These are phyloP conservation scores for Thymus quinquecostatus DNA, from an alignment of 257 asterid species.

Conservation along the genomic window DNA sequence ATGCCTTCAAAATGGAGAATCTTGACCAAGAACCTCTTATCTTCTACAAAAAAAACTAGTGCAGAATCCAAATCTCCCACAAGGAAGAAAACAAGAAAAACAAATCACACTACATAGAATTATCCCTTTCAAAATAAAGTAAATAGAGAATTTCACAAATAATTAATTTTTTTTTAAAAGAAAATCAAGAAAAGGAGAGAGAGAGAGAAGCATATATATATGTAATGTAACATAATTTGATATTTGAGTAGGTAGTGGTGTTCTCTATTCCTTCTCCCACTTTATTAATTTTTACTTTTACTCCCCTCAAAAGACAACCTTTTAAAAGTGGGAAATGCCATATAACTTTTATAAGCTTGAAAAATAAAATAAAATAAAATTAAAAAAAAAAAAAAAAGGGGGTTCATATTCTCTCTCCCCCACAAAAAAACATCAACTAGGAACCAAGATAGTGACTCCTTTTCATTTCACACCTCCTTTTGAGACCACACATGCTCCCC, in stretches of 20 bases:
- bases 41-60: slow-evolving; percentile 34
- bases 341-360: slow-evolving; percentile 51
- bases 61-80: slow-evolving; percentile 36
- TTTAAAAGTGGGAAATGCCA: slow-evolving; percentile 57
- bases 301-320: slow-evolving; percentile 67
- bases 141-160: background rate
- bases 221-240: slow-evolving; percentile 28
- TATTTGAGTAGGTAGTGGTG: slow-evolving; percentile 49
- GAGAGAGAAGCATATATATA: background rate
- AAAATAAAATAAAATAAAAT: background rate
- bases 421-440: slow-evolving; percentile 75
- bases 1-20: slow-evolving; percentile 42
- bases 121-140: background rate
- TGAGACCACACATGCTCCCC: slow-evolving; percentile 59
- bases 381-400: too few relatives aligned
- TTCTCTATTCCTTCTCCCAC: slow-evolving; percentile 68
- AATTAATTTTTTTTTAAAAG: background rate
- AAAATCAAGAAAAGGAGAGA: background rate
- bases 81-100: background rate
- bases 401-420: slow-evolving; percentile 57
- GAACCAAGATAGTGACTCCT: slow-evolving; percentile 72
- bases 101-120: background rate
- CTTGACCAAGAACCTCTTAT: slow-evolving; percentile 32
- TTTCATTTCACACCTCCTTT: slow-evolving; percentile 71
- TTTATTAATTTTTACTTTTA: slow-evolving; percentile 47